Base-by-base conservation (phyloP, 306 rosid species). In the Amphicarpaea edgeworthii region DNA sequence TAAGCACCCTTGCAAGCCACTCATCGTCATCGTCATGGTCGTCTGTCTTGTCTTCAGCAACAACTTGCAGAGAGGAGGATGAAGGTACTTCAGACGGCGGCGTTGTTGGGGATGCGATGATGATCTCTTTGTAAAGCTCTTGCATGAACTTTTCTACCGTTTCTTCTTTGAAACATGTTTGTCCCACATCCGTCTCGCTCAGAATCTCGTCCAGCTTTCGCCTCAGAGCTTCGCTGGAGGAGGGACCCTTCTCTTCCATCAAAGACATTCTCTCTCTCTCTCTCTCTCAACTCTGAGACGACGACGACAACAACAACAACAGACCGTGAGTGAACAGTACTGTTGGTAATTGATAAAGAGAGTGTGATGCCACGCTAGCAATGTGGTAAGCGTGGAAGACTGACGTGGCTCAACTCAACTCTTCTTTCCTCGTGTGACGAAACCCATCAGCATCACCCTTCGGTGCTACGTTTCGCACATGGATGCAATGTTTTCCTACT, bases 41-140 rank as follows among this genome's bases (percentile, higher is more conserved):
- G n/a, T n/a, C n/a, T 1, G 16, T 38, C 28, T 37, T 63, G 12
- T 24, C 73, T 15, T 38, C 3, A 9, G 11, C 32, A 15, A 34
- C 8, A 15, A 34, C 8, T 14, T 3, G 12, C 38, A 50, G 7
- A n/a, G n/a, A n/a, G n/a, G 76, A 54, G 12, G 43, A 6, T 69
- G 60, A 16, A 1, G 8, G 75, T 7, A 0, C 2, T 47, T 28
- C 32, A 2, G 32, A 28, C 32, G 23, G 17, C 0, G 42, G 37
- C 37, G 37, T 30, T 3, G 7, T 2, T 17, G 59, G 30, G 23
- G 45, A 60, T 2, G 70, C 40, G 7, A 47, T 66, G 7, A 47
- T 66, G 4, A 83, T 72, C 55, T 79, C 87, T 12, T 75, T 83
- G 76, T 79, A 79, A 30, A 83, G 73, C 79, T 83, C 82, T 72